Conservation (phyloP, 345 rosid genomes). For the Lepidium aucheri region DNA sequence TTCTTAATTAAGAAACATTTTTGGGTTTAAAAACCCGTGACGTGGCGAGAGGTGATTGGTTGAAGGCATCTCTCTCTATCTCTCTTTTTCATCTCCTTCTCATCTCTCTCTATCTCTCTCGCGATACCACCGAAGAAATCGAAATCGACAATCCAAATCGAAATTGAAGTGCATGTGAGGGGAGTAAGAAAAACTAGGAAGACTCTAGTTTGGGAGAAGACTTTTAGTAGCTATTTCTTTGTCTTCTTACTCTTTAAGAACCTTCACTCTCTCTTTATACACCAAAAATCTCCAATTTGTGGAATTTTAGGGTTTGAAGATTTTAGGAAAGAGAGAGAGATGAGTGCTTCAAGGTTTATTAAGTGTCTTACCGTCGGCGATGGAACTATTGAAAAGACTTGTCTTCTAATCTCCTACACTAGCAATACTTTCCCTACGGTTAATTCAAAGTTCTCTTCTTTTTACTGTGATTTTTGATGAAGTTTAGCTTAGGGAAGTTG, state of each 20-base stretch:
- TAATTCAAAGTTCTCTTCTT: conserved; percentile 12
- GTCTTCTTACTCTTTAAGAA: conserved; percentile 18
- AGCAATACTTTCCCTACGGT: conserved; percentile 77
- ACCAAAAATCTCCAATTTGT: conserved; percentile 9
- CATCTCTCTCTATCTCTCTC: too few species aligned
- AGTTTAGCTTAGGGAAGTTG: background rate
- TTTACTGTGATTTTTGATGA: background rate
- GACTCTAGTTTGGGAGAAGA: background rate
- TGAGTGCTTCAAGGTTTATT: conserved; percentile 76
- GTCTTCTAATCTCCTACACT: conserved; percentile 75
- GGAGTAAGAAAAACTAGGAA: background rate
- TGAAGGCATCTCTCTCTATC: too few species aligned
- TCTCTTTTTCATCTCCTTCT: too few species aligned
- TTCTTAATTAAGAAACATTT: too few species aligned
- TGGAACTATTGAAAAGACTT: conserved; percentile 78
- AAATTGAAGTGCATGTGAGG: conserved; percentile 10
- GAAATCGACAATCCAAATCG: too few species aligned
- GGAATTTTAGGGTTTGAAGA: conserved; percentile 11
- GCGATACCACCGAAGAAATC: too few species aligned
- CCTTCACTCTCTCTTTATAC: background rate
- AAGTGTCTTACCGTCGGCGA: conserved; percentile 81
- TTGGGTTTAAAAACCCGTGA: too few species aligned
- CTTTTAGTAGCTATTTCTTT: conserved; percentile 5
- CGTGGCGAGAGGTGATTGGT: too few species aligned
- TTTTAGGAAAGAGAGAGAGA: background rate